Percentiles rank a stretch among this genome's conserved stretches.
Conservation (phyloP, 805 yeast species). For the Candida koratica region DNA sequence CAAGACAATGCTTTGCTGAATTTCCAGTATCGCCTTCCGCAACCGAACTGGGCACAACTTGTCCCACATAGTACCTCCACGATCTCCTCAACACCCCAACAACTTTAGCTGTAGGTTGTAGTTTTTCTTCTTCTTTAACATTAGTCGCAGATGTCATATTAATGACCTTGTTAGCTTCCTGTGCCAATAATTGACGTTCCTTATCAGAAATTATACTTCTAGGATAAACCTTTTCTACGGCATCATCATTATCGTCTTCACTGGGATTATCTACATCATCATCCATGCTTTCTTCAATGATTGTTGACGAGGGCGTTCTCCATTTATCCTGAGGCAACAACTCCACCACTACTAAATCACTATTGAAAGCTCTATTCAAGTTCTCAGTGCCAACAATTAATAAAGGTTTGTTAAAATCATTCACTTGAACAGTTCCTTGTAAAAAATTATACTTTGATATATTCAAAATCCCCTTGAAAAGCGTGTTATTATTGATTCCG, state of each 20-base stretch:
- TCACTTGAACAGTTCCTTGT: conserved; percentile 76
- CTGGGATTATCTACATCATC: conserved; percentile 52
- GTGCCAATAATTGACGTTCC: conserved; percentile 68
- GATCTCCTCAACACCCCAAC: conserved; percentile 86
- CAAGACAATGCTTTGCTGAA: conserved; percentile 75
- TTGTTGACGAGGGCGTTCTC: conserved; percentile 79
- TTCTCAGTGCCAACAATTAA: conserved; percentile 78
- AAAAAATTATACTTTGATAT: conserved; percentile 83
- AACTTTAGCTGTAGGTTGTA: conserved; percentile 90
- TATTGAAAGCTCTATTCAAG: conserved; percentile 86
- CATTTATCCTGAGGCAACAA: conserved; percentile 80
- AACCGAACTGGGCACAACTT: conserved; percentile 74
- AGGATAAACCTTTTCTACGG: not conserved
- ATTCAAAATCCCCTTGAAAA: conserved; percentile 79
- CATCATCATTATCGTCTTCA: conserved; percentile 11
- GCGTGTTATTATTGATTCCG: conserved; percentile 81
- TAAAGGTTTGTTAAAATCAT: conserved; percentile 76
- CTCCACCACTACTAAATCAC: conserved; percentile 90
- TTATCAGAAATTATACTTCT: conserved; percentile 50
- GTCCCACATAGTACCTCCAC: conserved; percentile 97
- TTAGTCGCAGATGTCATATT: conserved; percentile 42
- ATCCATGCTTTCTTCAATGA: conserved; percentile 70
- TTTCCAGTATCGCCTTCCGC: conserved; percentile 51
- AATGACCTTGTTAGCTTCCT: conserved; percentile 68
- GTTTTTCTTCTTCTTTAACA: conserved; percentile 27